Conservation (phyloP, 2,329 filamentous ascomycete genomes). For the Aspergillus sp. region DNA sequence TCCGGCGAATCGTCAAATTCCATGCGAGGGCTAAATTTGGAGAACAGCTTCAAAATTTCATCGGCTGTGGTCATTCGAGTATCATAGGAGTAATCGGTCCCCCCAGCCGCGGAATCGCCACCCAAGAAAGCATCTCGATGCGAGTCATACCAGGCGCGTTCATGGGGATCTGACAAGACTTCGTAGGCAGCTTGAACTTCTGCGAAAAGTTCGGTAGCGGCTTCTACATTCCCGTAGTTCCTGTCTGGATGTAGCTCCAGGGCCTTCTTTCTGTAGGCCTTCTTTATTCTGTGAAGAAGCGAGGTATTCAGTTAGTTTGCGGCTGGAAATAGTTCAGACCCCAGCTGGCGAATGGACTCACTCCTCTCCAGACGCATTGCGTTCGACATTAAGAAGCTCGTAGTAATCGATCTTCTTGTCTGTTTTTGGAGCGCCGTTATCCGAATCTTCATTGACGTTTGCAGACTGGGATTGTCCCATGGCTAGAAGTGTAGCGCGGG, state of each 20-base stretch:
- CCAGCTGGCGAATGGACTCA: conserved; percentile 39
- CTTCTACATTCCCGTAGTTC: conserved; percentile 81
- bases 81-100: conserved; percentile 62
- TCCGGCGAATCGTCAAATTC: conserved; percentile 75
- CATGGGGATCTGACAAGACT: conserved; percentile 91
- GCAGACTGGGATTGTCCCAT: conserved; percentile 49
- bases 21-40: conserved; percentile 73
- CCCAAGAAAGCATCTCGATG: conserved; percentile 82
- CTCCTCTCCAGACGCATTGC: conserved; percentile 77
- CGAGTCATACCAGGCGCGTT: conserved; percentile 96
- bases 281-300: conserved; percentile 67
- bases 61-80: conserved; percentile 74
- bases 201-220: conserved; percentile 80
- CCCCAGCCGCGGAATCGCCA: conserved; percentile 50
- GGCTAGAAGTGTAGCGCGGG: not conserved
- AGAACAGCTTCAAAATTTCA: conserved; percentile 74
- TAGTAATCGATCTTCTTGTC: conserved; percentile 55
- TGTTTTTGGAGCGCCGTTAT: conserved; percentile 15
- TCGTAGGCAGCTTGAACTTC: conserved; percentile 93
- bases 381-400: conserved; percentile 72
- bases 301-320: not conserved
- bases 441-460: conserved; percentile 17
- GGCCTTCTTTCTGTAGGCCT: conserved; percentile 85
- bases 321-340: not conserved
- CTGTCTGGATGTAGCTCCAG: conserved; percentile 93